Evolutionary conservation across 768 basidiomycete species (phyloP).

Genomic region (Tulasnella sp.): DNA sequence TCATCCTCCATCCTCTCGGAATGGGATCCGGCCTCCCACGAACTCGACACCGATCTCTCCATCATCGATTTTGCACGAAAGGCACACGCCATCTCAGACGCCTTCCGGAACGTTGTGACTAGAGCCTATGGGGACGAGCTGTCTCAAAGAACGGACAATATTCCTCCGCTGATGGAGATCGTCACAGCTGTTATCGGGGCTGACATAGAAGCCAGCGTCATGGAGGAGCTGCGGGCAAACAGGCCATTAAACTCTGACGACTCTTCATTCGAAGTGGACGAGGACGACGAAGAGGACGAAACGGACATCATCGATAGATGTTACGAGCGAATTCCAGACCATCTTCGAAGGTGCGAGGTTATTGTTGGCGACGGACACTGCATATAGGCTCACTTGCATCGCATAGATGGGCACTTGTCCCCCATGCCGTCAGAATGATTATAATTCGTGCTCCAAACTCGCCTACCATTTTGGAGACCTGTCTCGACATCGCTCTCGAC

Average conservation of each 20-base stretch:
- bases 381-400: background rate
- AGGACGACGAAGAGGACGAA: slow-evolving; percentile 30
- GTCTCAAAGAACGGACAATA: background rate
- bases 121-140: slow-evolving; percentile 19
- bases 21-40: slow-evolving; percentile 19
- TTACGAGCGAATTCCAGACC: slow-evolving; percentile 32
- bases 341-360: slow-evolving; percentile 27
- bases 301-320: slow-evolving; percentile 23
- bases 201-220: slow-evolving; percentile 30
- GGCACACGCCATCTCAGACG: slow-evolving; percentile 30
- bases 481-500: slow-evolving; percentile 28
- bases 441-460: slow-evolving; percentile 16
- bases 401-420: slow-evolving; percentile 32
- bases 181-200: slow-evolving; percentile 15
- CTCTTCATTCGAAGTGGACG: background rate
- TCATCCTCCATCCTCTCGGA: slow-evolving; percentile 2
- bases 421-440: slow-evolving; percentile 32
- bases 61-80: slow-evolving; percentile 26
- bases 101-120: slow-evolving; percentile 31
- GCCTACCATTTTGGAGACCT: slow-evolving; percentile 23
- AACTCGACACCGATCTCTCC: slow-evolving; percentile 3
- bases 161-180: slow-evolving; percentile 8
- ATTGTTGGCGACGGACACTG: too few relatives aligned
- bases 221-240: background rate
- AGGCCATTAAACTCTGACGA: slow-evolving; percentile 15